Base-by-base conservation (phyloP, 768 basidiomycete species). In the Hygrophorus russula region DNA sequence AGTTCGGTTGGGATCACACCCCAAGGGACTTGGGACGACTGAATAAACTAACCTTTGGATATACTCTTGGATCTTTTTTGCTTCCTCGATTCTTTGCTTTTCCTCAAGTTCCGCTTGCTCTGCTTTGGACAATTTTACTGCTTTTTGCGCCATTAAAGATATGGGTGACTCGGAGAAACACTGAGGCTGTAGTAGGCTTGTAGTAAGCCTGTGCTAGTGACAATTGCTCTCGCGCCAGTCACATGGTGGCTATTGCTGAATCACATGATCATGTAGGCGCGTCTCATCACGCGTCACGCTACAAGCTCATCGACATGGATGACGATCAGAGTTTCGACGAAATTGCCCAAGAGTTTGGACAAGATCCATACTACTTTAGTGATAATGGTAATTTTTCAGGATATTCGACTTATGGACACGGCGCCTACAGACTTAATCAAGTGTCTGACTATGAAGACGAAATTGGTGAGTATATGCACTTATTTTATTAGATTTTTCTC, bases 1-100 rank as follows among this genome's bases (percentile, higher is more conserved):
- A 35, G 48, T 44, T 51, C 45, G 53, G 53, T 45, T 45, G 47
- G 50, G 45, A 44, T 33, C 39, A 17, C 35, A 40, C 37, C 13
- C 36, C 37, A 10, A 47, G 37, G 17, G 47, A 50, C 34, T n/a
- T 14, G 3, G 41, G 34, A 42, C 15, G 6, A 12, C 33, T 43
- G 27, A 31, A 42, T 18, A 39, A 44, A 54, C 64, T 46, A 51
- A 82, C 85, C 80, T 86, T 57, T 84, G 80, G 43, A 86, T 82
- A 55, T 81, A 85, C 57, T 87, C 83, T 51, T 85, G 78, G 17
- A 83, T 65, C 53, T 77, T 73, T 38, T 68, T 65, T 38, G 9
- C n/a, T 27, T 15, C 27, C 5, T 32, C 37, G 15, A 37, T 5
- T 5, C 19, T 24, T 11, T 17, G 68, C 55, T 47, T 69, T 69